Conservation (phyloP, 768 basidiomycete species). For the Pisolithus albus region DNA sequence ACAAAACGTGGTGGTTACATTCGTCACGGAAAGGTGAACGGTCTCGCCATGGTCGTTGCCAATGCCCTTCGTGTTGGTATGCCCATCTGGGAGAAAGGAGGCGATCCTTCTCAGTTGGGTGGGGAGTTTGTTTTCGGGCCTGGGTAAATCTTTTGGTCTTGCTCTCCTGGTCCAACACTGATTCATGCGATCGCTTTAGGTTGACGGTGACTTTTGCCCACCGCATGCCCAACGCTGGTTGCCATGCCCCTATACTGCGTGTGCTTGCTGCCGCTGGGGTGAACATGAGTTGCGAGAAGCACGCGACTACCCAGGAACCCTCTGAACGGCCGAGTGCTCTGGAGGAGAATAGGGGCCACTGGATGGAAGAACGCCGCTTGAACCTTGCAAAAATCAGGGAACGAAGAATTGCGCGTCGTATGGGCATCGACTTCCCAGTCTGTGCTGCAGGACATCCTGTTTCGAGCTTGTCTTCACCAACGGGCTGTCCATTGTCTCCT, state of each 20-base stretch:
- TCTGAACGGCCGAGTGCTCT: slow-evolving; percentile 2
- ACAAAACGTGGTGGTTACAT: slow-evolving; percentile 52
- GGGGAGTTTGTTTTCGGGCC: slow-evolving; percentile 82
- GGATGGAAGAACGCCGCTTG: slow-evolving; percentile 30
- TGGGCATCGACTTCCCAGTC: slow-evolving; percentile 22
- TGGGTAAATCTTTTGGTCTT: slow-evolving; percentile 44
- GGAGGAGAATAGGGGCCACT: slow-evolving; percentile 24
- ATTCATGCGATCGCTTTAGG: slow-evolving; percentile 28
- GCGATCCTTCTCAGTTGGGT: slow-evolving; percentile 72
- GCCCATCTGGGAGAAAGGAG: slow-evolving; percentile 77
- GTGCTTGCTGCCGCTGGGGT: slow-evolving; percentile 62
- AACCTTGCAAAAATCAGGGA: slow-evolving; percentile 27
- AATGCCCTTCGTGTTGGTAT: slow-evolving; percentile 68
- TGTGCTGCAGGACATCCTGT: slow-evolving; percentile 3
- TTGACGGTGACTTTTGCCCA: slow-evolving; percentile 69
- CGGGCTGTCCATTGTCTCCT: slow-evolving; percentile 18
- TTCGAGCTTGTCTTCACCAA: slow-evolving; percentile 14
- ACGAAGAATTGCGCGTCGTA: slow-evolving; percentile 26
- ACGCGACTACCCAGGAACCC: slow-evolving; percentile 3
- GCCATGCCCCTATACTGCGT: slow-evolving; percentile 66
- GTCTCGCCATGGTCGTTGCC: slow-evolving; percentile 67
- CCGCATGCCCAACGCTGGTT: slow-evolving; percentile 72
- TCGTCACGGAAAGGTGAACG: slow-evolving; percentile 55
- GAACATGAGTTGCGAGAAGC: slow-evolving; percentile 19
- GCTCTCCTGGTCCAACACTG: background rate